phyloP scores from a whole-genome alignment of 2,329 filamentous ascomycete species.

The Immersiporthe knoxdaviesiana region DNA sequence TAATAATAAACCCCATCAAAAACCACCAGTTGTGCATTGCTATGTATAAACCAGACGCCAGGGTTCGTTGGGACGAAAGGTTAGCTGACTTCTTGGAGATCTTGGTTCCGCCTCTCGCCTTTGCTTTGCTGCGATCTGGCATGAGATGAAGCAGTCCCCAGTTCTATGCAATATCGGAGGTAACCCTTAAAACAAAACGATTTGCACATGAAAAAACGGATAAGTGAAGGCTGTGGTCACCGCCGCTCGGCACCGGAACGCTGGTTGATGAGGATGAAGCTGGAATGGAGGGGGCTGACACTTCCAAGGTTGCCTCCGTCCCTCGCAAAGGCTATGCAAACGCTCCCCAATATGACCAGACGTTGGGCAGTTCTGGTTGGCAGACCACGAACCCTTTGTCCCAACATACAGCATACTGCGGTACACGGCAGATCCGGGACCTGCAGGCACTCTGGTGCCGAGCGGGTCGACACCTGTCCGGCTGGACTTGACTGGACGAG shows the following conservation, averaged over 20 bases:
- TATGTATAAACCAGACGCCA: not conserved
- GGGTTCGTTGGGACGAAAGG: not conserved
- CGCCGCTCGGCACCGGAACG: constrained; percentile 1
- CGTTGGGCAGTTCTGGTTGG: not conserved
- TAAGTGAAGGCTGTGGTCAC: not conserved
- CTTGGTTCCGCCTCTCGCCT: constrained; percentile 7
- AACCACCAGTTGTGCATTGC: not conserved
- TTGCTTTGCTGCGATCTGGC: not conserved
- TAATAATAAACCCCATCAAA: too few relatives aligned
- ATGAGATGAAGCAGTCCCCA: not conserved
- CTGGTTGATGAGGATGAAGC: not conserved
- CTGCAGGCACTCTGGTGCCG: not conserved
- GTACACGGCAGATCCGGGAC: constrained; percentile 4
- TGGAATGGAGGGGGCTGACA: not conserved
- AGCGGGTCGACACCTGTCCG: not conserved
- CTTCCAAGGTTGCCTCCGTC: too few relatives aligned
- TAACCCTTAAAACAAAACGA: not conserved
- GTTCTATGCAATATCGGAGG: not conserved
- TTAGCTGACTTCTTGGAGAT: not conserved
- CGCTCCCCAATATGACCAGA: not conserved
- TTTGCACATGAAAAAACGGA: not conserved
- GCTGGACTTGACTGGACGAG: not conserved
- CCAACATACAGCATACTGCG: not conserved
- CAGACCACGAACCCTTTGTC: too few relatives aligned
- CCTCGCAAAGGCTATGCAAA: not conserved